phyloP scores from a whole-genome alignment of 2,329 filamentous ascomycete genomes.

The Penicillium hesseltinei region DNA sequence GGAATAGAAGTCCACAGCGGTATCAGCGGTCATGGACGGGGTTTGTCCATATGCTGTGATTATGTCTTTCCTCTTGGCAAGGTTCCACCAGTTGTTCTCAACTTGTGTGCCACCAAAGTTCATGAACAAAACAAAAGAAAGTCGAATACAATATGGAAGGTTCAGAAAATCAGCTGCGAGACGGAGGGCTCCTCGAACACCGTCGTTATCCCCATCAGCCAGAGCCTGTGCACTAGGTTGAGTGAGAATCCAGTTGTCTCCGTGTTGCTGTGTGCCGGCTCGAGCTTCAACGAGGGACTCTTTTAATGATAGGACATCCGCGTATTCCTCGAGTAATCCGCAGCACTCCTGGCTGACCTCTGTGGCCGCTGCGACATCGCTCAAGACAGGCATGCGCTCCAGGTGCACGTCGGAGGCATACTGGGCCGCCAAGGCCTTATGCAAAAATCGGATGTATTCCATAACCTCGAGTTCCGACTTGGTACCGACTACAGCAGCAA shows the following conservation, averaged over 20 bases:
- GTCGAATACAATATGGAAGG: conserved; percentile 58
- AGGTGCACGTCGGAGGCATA: conserved; percentile 38
- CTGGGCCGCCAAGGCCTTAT: conserved; percentile 48
- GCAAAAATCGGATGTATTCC: conserved; percentile 65
- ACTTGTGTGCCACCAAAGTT: conserved; percentile 57
- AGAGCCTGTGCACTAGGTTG: conserved; percentile 31
- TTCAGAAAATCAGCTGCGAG: conserved; percentile 59
- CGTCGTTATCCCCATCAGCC: conserved; percentile 26
- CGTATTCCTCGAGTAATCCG: conserved; percentile 64
- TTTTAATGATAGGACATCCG: conserved; percentile 62
- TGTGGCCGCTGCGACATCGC: conserved; percentile 67
- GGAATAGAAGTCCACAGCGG: conserved; percentile 72
- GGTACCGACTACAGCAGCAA: conserved; percentile 62
- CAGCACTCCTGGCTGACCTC: conserved; percentile 70
- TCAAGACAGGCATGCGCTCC: conserved; percentile 41
- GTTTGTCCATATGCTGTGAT: conserved; percentile 37
- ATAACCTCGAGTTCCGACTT: conserved; percentile 75
- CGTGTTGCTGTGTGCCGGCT: conserved; percentile 61
- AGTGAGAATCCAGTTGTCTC: conserved; percentile 65
- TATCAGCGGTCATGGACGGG: conserved; percentile 71
- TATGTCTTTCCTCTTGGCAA: conserved; percentile 46
- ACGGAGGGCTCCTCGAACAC: conserved; percentile 38
- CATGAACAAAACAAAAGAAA: conserved; percentile 73
- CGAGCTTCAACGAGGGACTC: conserved; percentile 64
- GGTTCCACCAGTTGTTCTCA: conserved; percentile 65